Base-by-base conservation (phyloP, 2,329 filamentous ascomycete genomes). In the Fusarium continuum region DNA sequence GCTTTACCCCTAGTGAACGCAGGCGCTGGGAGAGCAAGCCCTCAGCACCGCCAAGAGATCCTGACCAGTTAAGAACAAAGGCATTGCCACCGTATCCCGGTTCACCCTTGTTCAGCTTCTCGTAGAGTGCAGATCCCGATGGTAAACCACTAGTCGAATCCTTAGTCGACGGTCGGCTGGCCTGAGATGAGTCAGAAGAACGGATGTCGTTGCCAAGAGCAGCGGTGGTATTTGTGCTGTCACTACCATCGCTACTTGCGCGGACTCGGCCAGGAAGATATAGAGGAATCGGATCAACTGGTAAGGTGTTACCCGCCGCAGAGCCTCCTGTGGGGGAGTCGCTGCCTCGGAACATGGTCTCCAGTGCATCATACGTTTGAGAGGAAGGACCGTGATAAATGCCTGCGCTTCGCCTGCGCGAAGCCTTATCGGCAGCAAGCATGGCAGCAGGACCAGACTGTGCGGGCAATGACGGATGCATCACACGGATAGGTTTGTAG, bases 11-110 rank as follows among this genome's bases (percentile, higher is more conserved):
- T 6, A 91, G 76, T 6, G 86, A 85, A 64, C 87, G 83, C 38
- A 94, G 77, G 53, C 87, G 83, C 72, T 87, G 87, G 10, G 91
- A 91, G 14, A 95, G 78, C 14, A 95, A 75, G 4, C 91, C 86
- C 68, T 92, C 88, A 5, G 85, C 81, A 2, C 77, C 77, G 19
- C 55, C 19, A 3, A 76, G 70, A 57, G 75, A 75, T 29, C 77
- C 77, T 26, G 73, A 74, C 47, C 73, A 73, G 8, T 66, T 73
- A 19, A 67, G 72, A 17, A 55, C 65, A 64, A 83, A 88, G 0
- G 79, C 76, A 50, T 86, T 84, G 2, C 85, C 82, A 31, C 88
- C 84, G 70, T 91, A 88, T 29, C 87, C 83, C 17, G 80, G 74
- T 58, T 92, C 88, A 6, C 87, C 87, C 71, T 84, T 90, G 68